Base-by-base conservation (phyloP, 345 rosid genomes). In the Arabidopsis suecica region DNA sequence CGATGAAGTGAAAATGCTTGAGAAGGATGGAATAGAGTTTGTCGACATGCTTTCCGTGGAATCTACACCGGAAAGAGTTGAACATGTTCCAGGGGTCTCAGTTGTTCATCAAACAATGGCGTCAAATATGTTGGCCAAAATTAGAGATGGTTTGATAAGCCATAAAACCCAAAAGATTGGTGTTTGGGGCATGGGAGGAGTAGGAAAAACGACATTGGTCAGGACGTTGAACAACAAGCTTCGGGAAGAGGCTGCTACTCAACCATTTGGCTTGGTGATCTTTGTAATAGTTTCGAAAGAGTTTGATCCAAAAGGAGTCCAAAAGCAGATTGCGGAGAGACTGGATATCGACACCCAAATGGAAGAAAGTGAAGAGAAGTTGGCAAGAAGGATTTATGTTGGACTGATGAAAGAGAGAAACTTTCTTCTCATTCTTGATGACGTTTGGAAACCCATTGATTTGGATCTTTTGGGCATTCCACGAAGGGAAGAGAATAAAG, bases 381-480 rank as follows among this genome's bases (percentile, higher is more conserved):
- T 50, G 6, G 74, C 61, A 1, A 23, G 10, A 23, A 5, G 25
- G 13, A 76, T 76, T 8, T 49, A 16, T 48, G 14, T 0, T 0
- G 38, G 16, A 1, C 51, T 76, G 5, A 47, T 33, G 58, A 41
- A 14, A 5, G 30, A 7, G 11, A 51, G 47, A n/a, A 61, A 45
- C 37, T 76, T 76, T 51, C 71, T 77, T n/a, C 23, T 77, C 16
- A 22, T 70, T n/a, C 68, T 77, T 20, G 80, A 77, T 58, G 76
- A 77, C 6, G 33, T 77, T 0, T 77, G 76, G 80, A 61, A 64
- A n/a, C 42, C 20, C 30, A 38, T 77, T 65, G 72, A 77, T 36
- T 42, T 77, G 5, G 44, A 41, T 4, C 20, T n/a, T 9, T 32
- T 77, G 10, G 80, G 80, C 9, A 55, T 77, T 45, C 76, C 76